phyloP scores from a whole-genome alignment of 345 rosid species.

The Sisymbrium irio region DNA sequence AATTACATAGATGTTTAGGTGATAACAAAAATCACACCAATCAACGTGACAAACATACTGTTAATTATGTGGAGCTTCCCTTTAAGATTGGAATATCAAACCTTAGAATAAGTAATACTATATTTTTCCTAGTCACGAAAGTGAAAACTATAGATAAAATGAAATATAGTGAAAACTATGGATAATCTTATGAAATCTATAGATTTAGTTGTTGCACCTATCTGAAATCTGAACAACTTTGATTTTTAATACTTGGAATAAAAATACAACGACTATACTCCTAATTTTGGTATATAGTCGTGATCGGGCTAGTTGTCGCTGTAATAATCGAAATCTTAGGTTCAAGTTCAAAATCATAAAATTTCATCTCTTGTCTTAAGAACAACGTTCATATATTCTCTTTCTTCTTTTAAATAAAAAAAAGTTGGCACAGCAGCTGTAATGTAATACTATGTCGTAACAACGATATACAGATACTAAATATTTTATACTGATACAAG shows the following conservation, averaged over 20 bases:
- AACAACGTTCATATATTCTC: not conserved
- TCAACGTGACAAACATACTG: not conserved
- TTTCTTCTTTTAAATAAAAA: not conserved
- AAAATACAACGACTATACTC: conserved; percentile 19
- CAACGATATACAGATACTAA: not conserved
- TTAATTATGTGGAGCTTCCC: not conserved
- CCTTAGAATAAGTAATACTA: not conserved
- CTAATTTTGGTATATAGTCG: conserved; percentile 1
- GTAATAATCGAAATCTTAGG: not conserved
- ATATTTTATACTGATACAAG: not conserved
- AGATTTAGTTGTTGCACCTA: conserved; percentile 14
- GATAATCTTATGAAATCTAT: not conserved
- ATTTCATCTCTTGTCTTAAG: not conserved
- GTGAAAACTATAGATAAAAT: not conserved
- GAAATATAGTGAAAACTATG: not conserved
- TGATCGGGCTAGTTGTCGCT: conserved; percentile 20
- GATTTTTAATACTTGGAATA: not conserved
- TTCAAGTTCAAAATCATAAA: not conserved
- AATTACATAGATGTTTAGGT: not conserved
- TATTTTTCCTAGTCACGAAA: not conserved
- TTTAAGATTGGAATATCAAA: not conserved
- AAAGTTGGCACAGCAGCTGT: conserved; percentile 15
- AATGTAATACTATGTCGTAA: not conserved
- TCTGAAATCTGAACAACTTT: not conserved
- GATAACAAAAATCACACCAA: not conserved